phyloP scores from a whole-genome alignment of 108 stramenopile genomes.

The Skeletonema grethae region DNA sequence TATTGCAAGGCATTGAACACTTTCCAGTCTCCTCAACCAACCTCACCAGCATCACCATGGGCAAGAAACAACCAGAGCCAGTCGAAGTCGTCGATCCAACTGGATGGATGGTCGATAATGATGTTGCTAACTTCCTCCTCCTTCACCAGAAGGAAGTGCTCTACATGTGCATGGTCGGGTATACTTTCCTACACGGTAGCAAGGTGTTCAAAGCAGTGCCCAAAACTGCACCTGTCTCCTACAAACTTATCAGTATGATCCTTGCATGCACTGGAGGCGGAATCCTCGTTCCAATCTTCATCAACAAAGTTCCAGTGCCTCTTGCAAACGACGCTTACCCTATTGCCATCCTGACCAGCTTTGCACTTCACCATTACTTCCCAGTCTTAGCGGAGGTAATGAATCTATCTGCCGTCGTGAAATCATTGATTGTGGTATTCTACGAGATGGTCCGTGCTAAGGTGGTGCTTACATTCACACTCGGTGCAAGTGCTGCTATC shows the following conservation, averaged over 20 bases:
- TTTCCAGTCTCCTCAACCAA: too few relatives aligned
- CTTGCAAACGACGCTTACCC: constrained; percentile 84
- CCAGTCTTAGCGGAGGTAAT: constrained; percentile 81
- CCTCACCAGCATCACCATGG: neutral
- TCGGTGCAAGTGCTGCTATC: constrained; percentile 72
- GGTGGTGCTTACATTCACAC: constrained; percentile 71
- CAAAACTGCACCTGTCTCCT: constrained; percentile 53
- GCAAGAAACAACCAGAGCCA: constrained; percentile 1
- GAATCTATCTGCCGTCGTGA: constrained; percentile 47
- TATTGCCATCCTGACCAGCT: constrained; percentile 72
- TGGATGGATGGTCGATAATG: constrained; percentile 80
- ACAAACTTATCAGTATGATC: constrained; percentile 75
- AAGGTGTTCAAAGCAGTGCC: constrained; percentile 67
- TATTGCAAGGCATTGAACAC: too few relatives aligned
- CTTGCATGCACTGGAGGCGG: constrained; percentile 87
- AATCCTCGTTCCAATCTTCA: constrained; percentile 84
- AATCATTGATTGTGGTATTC: constrained; percentile 58
- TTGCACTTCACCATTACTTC: constrained; percentile 70
- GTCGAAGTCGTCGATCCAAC: constrained; percentile 57
- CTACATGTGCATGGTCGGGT: constrained; percentile 67
- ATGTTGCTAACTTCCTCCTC: constrained; percentile 70
- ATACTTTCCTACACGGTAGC: constrained; percentile 80
- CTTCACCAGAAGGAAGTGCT: constrained; percentile 74
- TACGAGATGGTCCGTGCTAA: constrained; percentile 76
- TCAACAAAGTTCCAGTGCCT: constrained; percentile 82